A percentile compares a stretch with the other conserved stretches of the same genome.
Evolutionary conservation across 495 filamentous ascomycete species (phyloP).

Genomic region (Lophiostoma macrostomum): DNA sequence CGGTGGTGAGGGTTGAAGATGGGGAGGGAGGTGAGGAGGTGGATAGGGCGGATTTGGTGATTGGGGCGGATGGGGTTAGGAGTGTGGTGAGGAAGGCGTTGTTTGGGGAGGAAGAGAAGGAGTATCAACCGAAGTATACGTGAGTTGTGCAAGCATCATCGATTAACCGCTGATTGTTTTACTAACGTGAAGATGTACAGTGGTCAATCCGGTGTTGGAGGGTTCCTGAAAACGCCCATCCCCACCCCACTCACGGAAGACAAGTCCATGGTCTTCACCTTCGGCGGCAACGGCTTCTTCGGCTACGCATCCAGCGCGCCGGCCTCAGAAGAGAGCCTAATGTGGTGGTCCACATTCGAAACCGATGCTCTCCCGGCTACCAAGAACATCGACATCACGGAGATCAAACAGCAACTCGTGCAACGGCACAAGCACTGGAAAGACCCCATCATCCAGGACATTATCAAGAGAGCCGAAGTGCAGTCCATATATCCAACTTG

Average conservation of each 20-base stretch:
- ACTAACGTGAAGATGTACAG: constrained; percentile 30
- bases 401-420: constrained; percentile 44
- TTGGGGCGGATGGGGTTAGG: constrained; percentile 62
- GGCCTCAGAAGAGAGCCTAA: constrained; percentile 6
- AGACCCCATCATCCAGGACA: constrained; percentile 50
- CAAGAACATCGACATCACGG: constrained; percentile 42
- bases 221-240: constrained; percentile 46
- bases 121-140: constrained; percentile 46
- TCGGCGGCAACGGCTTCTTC: constrained; percentile 57
- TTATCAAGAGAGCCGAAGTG: constrained; percentile 43
- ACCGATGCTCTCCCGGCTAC: constrained; percentile 4
- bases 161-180: too few relatives aligned
- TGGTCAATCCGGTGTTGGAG: constrained; percentile 53
- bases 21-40: constrained; percentile 27
- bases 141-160: too few relatives aligned
- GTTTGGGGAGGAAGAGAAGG: constrained; percentile 40
- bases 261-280: constrained; percentile 51
- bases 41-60: constrained; percentile 51
- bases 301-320: constrained; percentile 44
- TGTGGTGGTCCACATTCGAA: constrained; percentile 34
- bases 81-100: constrained; percentile 49
- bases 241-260: constrained; percentile 35
- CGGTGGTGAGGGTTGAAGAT: constrained; percentile 37
- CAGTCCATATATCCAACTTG: constrained; percentile 55
- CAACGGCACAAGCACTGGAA: constrained; percentile 49